Evolutionary conservation across 192 early-diverging fungal species (phyloP).

Genomic region (Umbelopsis ramanniana): DNA sequence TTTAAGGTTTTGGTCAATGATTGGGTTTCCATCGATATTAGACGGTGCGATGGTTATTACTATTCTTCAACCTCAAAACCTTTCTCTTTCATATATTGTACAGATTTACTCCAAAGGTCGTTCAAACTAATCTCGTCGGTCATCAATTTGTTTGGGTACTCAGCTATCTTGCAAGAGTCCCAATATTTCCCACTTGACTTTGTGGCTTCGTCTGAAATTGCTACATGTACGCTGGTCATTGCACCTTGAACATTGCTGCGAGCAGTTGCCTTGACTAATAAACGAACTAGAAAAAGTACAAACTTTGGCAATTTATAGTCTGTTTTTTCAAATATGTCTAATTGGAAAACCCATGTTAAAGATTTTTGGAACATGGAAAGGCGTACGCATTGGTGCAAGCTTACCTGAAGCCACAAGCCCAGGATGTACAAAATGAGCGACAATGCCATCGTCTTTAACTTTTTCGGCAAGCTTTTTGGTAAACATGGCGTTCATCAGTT

Average conservation of each 20-base stretch:
- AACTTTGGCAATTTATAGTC: background rate
- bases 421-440: conserved; percentile 18
- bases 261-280: background rate
- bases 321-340: background rate
- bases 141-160: background rate
- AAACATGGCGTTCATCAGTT: conserved; percentile 13
- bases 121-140: background rate
- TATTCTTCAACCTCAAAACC: background rate
- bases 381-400: no score
- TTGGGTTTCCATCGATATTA: no score
- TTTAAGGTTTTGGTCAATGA: no score
- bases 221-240: conserved; percentile 18
- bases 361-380: no score
- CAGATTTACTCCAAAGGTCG: background rate
- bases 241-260: background rate
- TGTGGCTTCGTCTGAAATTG: conserved; percentile 14
- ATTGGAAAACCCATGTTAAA: background rate
- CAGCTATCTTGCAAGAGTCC: conserved; percentile 15
- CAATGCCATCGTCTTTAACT: background rate
- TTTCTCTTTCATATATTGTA: background rate
- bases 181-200: conserved; percentile 2
- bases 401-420: conserved; percentile 11
- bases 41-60: no score
- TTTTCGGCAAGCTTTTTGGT: conserved; percentile 1
- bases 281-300: background rate